Evolutionary conservation across 164 flowering plant genomes (phyloP), one percentile per base, ranked within the genome.

Genomic region (Saururus chinensis): DNA sequence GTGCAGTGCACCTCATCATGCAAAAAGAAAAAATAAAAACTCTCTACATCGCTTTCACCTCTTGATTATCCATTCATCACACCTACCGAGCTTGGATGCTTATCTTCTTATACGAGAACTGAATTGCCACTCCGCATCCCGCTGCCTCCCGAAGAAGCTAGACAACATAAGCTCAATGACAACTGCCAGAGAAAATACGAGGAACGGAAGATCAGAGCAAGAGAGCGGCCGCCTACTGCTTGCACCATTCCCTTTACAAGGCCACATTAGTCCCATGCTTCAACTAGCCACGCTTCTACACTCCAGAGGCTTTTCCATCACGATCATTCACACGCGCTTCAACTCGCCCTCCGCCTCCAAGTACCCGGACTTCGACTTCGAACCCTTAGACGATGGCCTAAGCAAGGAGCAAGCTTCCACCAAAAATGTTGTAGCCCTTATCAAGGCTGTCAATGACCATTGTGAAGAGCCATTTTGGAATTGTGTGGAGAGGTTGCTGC

Each of bases 191-290:
- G n/a, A n/a, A n/a, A n/a, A n/a, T 30, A 6, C 37, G 37, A 6
- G 37, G 37, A 30, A 30, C 4, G 37, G 6, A 30, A 30, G 37
- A 30, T 2, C 6, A 6, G 6, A 30, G 6, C 37, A 30, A 30
- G 37, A n/a, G n/a, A n/a, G 37, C 49, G 11, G 37, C 51, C 53
- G 21, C 21, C n/a, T 80, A 40, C 68, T 80, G 4, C 72, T 81
- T 6, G 64, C 77, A 11, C 82, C 84, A 12, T 40, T 57, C 8
- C 83, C 84, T 1, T 56, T 62, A 1, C 83, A 79, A 62, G 87
- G 87, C 40, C 82, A 79, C 66, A 57, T 77, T 20, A 79, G 62
- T 23, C 83, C 87, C 35, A 79, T 81, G 80, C 71, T 83, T 51
- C 82, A 81, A 52, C 70, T 78, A 0, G 85, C 75, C 2, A 57